phyloP scores from a whole-genome alignment of 305 asterid species.

The Fraxinus platypoda region DNA sequence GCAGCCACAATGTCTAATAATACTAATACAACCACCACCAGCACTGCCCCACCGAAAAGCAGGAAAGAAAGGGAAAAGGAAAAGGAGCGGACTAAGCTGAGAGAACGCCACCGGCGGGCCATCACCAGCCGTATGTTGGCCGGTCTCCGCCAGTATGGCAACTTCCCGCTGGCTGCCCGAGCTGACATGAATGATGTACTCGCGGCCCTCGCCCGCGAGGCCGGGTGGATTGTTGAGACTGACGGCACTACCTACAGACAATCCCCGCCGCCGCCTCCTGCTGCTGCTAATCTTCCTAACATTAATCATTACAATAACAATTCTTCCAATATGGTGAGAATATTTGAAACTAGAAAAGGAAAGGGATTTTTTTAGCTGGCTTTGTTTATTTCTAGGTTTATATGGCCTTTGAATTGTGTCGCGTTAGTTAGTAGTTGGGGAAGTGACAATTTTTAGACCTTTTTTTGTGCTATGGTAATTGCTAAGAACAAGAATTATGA shows the following conservation, averaged over 20 bases:
- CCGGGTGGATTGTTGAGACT: conserved; percentile 67
- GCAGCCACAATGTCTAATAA: conserved; percentile 50
- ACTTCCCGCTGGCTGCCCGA: conserved; percentile 64
- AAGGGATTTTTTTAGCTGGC: not conserved
- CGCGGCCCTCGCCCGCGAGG: conserved; percentile 75
- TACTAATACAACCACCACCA: conserved; percentile 13
- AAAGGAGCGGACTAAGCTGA: conserved; percentile 65
- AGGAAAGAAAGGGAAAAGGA: conserved; percentile 74
- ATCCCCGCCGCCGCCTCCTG: conserved; percentile 33
- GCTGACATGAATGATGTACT: conserved; percentile 82
- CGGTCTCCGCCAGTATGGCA: conserved; percentile 75
- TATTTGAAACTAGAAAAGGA: not conserved
- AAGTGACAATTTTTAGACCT: not conserved
- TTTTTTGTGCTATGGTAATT: not conserved
- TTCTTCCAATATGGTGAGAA: conserved; percentile 45
- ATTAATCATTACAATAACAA: conserved; percentile 32
- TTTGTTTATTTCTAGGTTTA: not conserved
- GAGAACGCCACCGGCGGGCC: conserved; percentile 77
- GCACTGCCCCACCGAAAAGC: conserved; percentile 31
- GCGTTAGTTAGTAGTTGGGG: not conserved
- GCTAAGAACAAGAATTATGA: not conserved
- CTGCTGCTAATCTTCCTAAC: conserved; percentile 34
- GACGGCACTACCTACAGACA: conserved; percentile 71
- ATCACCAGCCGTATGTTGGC: conserved; percentile 71
- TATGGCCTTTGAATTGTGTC: conserved; percentile 11